Conservation (phyloP, 352 stramenopile genomes). For the Aphanomyces astaci region DNA sequence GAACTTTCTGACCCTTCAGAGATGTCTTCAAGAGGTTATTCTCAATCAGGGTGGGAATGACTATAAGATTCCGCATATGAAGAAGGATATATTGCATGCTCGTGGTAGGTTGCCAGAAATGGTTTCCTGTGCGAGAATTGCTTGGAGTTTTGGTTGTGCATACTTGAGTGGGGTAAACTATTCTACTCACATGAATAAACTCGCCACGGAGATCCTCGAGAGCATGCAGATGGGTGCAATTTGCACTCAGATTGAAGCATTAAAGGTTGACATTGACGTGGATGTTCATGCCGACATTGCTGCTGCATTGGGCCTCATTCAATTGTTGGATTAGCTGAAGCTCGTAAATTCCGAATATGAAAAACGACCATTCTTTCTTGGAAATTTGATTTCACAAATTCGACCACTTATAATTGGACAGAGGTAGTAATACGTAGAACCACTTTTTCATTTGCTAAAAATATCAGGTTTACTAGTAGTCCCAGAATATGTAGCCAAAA, state of each 20-base stretch:
- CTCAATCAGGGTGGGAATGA: neutral
- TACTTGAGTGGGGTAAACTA: neutral
- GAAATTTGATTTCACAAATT: too few species aligned
- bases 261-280: neutral
- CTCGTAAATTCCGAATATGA: neutral
- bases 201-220: neutral
- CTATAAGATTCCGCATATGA: too few species aligned
- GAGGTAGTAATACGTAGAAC: too few species aligned
- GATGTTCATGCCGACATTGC: neutral
- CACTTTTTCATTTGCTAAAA: too few species aligned
- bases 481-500: too few species aligned
- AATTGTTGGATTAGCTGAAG: neutral
- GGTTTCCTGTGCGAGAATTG: neutral
- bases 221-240: neutral
- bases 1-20: neutral
- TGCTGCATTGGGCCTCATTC: too few species aligned
- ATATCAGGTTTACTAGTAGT: too few species aligned
- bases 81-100: too few species aligned
- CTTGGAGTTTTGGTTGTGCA: neutral
- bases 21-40: neutral
- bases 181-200: neutral
- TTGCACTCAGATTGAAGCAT: neutral
- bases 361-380: too few species aligned
- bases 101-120: neutral
- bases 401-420: too few species aligned